Evolutionary conservation across 2,329 filamentous ascomycete genomes (phyloP), one percentile per base, ranked within the genome.

Genomic region (Calonectria pauciramosa): DNA sequence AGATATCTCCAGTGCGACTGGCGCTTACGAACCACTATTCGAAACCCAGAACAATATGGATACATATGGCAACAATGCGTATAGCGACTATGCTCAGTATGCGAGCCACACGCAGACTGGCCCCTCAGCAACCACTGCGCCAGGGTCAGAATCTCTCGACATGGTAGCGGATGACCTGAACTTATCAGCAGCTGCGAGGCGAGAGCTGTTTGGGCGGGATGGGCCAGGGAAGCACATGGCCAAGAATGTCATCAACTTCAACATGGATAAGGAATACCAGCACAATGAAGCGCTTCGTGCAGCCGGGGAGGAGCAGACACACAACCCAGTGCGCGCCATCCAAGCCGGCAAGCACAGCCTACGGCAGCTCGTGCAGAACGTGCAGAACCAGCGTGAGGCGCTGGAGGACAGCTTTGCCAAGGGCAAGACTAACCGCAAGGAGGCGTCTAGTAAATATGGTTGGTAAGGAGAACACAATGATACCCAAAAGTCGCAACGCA

Each of bases 351-450:
- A 98, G 87, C 96, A 98, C 86, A 97, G 91, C 81, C 88, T 99
- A 84, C 93, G 93, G 82, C 96, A 98, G 87, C 89, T 99, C 80
- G 94, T 99, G 78, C 95, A 92, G 84, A 94, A 94, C 75, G 96
- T 95, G 32, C 92, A 92, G 78, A 94, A 90, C 76, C 96, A 99
- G 86, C 93, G 93, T 82, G 95, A 98, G 14, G 96, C 95, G 3
- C 87, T 98, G 78, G 96, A 98, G 85, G 96, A 99, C 82, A 96
- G 95, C 83, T 98, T 98, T 87, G 95, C 95, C 26, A 89, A 93
- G 78, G 95, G 95, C 8, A 93, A 91, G 86, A 91, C 90, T 80
- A 97, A 96, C 82, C 93, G 95, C 84, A 93, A 91, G 80, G 96
- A 98, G 83, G 95, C 95, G 26, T 94, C 94, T 5, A 93, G 91